These are phyloP conservation scores for Trichocladium uniseriatum DNA, from an alignment of 495 filamentous ascomycete species.

Conservation along the genomic window DNA sequence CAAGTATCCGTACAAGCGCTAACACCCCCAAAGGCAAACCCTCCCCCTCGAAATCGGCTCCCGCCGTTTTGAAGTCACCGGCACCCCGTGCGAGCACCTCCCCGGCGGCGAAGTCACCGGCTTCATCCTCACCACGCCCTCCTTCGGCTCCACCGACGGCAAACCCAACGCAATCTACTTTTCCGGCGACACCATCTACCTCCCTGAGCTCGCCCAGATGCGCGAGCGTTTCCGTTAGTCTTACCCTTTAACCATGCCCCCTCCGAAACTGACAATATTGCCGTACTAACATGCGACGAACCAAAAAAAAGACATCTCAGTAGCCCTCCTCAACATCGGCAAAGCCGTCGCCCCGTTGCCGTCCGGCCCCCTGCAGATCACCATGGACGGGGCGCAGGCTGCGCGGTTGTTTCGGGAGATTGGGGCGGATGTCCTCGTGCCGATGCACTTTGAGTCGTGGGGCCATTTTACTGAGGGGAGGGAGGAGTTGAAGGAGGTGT, in stretches of 20 bases:
- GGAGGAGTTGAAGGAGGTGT: slow-evolving; percentile 37
- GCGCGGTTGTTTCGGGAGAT: slow-evolving; percentile 33
- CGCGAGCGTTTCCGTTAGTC: slow-evolving; percentile 20
- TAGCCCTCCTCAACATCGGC: slow-evolving; percentile 34
- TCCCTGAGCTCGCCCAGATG: slow-evolving; percentile 34
- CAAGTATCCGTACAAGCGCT: too few species aligned
- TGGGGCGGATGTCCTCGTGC: slow-evolving; percentile 40
- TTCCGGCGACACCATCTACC: slow-evolving; percentile 47
- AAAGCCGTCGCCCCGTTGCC: slow-evolving; percentile 23
- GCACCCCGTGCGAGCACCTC: slow-evolving; percentile 38
- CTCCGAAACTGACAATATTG: too few species aligned
- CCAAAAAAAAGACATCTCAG: slow-evolving; percentile 17
- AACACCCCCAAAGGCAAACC: slow-evolving; percentile 17
- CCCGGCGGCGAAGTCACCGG: slow-evolving; percentile 42
- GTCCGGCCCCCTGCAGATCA: slow-evolving; percentile 34
- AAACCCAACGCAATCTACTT: slow-evolving; percentile 46
- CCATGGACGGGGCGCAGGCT: slow-evolving; percentile 42
- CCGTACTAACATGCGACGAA: too few species aligned
- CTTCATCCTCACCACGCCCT: slow-evolving; percentile 34
- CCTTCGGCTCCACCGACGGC: slow-evolving; percentile 35
- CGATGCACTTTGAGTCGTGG: slow-evolving; percentile 48
- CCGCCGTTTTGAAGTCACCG: slow-evolving; percentile 41
- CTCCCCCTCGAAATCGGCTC: slow-evolving; percentile 15
- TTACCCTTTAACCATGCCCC: too few species aligned
- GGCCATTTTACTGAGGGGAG: slow-evolving; percentile 36